These are phyloP conservation scores for Amorphotheca resinae DNA, from an alignment of 495 filamentous ascomycete species.

Conservation along the genomic window DNA sequence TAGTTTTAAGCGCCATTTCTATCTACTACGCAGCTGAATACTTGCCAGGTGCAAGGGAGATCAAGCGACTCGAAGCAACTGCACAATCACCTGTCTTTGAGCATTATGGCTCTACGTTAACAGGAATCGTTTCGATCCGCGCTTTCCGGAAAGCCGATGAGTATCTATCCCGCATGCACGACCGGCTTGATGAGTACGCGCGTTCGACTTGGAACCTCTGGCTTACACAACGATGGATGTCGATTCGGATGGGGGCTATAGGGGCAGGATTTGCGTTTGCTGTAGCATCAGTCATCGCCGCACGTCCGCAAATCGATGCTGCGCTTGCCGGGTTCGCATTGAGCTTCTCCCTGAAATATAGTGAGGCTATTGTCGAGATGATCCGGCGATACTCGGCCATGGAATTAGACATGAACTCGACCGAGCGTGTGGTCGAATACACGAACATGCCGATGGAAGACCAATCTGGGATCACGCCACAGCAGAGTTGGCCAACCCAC, in stretches of 20 bases:
- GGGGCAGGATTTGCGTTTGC: background rate
- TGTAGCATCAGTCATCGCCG: background rate
- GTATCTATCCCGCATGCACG: conserved; percentile 43
- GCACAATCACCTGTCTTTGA: conserved; percentile 52
- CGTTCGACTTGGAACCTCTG: conserved; percentile 39
- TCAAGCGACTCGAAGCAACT: conserved; percentile 49
- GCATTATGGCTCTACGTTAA: conserved; percentile 42
- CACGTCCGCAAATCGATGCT: conserved; percentile 39
- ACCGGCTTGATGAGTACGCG: conserved; percentile 40
- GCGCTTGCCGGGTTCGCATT: conserved; percentile 54
- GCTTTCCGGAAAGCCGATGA: conserved; percentile 42
- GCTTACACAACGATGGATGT: conserved; percentile 46
- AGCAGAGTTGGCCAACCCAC: conserved; percentile 20
- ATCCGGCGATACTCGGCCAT: conserved; percentile 39
- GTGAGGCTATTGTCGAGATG: conserved; percentile 34
- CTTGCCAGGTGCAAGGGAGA: conserved; percentile 48
- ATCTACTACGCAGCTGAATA: conserved; percentile 34
- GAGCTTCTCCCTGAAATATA: conserved; percentile 32
- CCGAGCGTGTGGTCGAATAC: conserved; percentile 29
- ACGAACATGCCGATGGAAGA: conserved; percentile 22
- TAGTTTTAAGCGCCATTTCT: conserved; percentile 27
- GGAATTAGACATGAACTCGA: conserved; percentile 27
- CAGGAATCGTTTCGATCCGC: conserved; percentile 51
- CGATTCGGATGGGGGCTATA: conserved; percentile 39
- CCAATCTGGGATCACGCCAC: conserved; percentile 23